Evolutionary conservation across 805 yeast genomes (phyloP).

Genomic region (Kazachstania taianensis): DNA sequence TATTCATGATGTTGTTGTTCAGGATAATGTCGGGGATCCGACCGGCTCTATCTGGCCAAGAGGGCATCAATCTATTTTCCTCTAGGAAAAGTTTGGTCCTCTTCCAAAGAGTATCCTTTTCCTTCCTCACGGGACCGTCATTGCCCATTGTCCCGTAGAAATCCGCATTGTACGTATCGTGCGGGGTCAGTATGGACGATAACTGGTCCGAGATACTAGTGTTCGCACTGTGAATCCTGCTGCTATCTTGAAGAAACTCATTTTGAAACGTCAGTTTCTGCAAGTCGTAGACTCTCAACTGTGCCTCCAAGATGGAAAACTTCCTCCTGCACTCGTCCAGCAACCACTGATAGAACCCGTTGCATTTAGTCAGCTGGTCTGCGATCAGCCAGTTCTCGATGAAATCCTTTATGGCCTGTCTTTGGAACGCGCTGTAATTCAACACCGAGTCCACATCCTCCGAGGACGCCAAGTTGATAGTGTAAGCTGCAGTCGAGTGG

Average conservation of each 20-base stretch:
- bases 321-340: conserved; percentile 19
- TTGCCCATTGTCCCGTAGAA: conserved; percentile 1
- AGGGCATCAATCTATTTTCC: conserved; percentile 22
- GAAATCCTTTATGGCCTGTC: conserved; percentile 19
- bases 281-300: conserved; percentile 12
- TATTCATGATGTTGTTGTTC: background rate
- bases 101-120: background rate
- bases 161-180: background rate
- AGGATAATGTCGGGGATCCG: background rate
- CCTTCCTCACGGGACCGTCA: background rate
- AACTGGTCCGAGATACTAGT: background rate
- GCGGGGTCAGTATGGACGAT: background rate
- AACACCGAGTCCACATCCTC: background rate
- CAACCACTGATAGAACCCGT: conserved; percentile 27
- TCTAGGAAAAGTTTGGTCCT: conserved; percentile 8
- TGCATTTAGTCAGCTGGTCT: conserved; percentile 24
- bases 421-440: conserved; percentile 7
- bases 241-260: background rate
- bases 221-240: background rate
- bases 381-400: conserved; percentile 27
- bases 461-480: too few species aligned
- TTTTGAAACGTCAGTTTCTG: conserved; percentile 5
- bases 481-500: background rate
- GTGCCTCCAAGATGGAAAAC: conserved; percentile 18
- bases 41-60: conserved; percentile 15